Conservation (phyloP, 2,329 filamentous ascomycete species). For the Lachnellula subtilissima region DNA sequence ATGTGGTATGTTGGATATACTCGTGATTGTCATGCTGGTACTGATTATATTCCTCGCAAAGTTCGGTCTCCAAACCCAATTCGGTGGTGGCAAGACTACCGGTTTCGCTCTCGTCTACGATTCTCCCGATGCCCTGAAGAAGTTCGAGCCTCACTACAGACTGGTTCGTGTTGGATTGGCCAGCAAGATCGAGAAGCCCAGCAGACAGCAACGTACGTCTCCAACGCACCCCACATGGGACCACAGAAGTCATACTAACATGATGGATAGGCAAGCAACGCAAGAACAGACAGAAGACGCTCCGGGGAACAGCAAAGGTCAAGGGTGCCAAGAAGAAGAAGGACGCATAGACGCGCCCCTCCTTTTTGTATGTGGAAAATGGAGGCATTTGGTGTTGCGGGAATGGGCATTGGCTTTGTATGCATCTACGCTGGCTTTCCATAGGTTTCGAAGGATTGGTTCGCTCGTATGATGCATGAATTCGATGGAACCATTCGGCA, state of each 20-base stretch:
- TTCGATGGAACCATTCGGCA: constrained; percentile 22
- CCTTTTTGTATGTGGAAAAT: constrained; percentile 21
- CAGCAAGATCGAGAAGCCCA: constrained; percentile 93
- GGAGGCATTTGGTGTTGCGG: constrained; percentile 29
- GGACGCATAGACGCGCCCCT: constrained; percentile 65
- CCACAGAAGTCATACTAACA: constrained; percentile 19
- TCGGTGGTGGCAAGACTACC: constrained; percentile 99
- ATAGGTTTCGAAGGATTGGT: constrained; percentile 21
- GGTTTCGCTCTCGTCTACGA: constrained; percentile 99
- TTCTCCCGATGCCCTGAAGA: constrained; percentile 97
- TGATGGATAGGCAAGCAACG: constrained; percentile 84
- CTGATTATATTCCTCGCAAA: too few species aligned
- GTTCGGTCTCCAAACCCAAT: constrained; percentile 98
- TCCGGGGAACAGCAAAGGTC: constrained; percentile 95
- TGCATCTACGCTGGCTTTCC: constrained; percentile 26
- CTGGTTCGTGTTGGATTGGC: constrained; percentile 89
- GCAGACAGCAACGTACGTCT: constrained; percentile 96
- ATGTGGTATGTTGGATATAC: constrained; percentile 44
- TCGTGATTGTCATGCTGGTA: too few species aligned
- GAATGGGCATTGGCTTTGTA: constrained; percentile 28
- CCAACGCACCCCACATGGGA: constrained; percentile 1
- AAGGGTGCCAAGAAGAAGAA: constrained; percentile 95
- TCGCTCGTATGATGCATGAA: constrained; percentile 24
- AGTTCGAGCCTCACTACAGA: constrained; percentile 99
- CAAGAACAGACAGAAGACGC: constrained; percentile 99